Base-by-base conservation (phyloP, 805 yeast genomes). In the Teunomyces barrocoloradensis region DNA sequence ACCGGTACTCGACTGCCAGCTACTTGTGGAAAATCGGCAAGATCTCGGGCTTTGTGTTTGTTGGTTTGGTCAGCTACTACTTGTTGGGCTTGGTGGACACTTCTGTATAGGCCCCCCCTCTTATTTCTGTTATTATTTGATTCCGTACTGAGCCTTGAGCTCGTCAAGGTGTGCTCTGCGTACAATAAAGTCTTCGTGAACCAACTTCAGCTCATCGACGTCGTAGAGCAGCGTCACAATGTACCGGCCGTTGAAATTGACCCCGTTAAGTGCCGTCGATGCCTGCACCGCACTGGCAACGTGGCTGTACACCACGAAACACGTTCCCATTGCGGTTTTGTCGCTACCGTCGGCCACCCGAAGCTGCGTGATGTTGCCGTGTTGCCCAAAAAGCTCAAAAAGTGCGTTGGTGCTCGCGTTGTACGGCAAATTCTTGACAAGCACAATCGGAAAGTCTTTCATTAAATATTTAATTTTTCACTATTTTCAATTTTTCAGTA, bases 11-110 rank as follows among this genome's bases (percentile, higher is more conserved):
- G 6, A 58, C 67, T 6, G 59, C 66, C 34, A 79, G 76, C 51
- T 77, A 79, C 63, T 69, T 81, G 61, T 68, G 69, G 52, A 90
- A 90, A 65, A 92, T 96, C 18, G 52, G 82, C 36, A 74, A 79
- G 45, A 77, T 88, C 42, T 80, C 91, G 5, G 75, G 78, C 2
- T 80, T 82, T 52, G 70, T 87, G 18, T 80, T 85, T 51, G 60
- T 77, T 27, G 88, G 84, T 0, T 71, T 88, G 58, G 57, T 79
- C 54, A 73, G 82, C 55, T 74, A 79, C 57, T 80, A 79, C 56
- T 65, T 73, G 27, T 60, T 73, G 58, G 65, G 66, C 6, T 61
- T 67, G 48, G 56, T 73, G 41, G 69, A 71, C 51, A 50, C 70
- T 39, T 61, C 69, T 29, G 59, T 68, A 42, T 44, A 47, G 47